A percentile compares a stretch with the other conserved stretches of the same genome.
Conservation (phyloP, 139 green algal species). For the Tetraselmis chui region DNA sequence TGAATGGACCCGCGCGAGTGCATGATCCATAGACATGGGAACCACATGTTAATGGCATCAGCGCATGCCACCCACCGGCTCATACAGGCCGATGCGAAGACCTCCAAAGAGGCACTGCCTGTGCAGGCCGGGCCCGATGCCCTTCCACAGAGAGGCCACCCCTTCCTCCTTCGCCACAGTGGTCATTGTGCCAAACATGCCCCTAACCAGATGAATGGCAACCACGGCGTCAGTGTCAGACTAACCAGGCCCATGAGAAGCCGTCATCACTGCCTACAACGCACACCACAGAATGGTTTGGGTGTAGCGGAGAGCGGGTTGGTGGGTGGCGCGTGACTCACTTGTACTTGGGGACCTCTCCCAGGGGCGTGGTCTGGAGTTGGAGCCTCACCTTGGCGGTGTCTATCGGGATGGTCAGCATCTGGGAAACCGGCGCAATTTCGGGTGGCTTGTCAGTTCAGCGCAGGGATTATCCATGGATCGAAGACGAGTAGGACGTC, state of each 20-base stretch:
- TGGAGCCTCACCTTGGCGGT: slow-evolving; percentile 96
- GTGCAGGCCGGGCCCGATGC: slow-evolving; percentile 84
- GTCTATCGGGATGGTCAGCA: slow-evolving; percentile 79
- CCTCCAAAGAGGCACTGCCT: slow-evolving; percentile 92
- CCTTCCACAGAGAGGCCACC: slow-evolving; percentile 83
- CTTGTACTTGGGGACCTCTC: slow-evolving; percentile 37
- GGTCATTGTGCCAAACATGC: slow-evolving; percentile 81
- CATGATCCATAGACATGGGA: no score
- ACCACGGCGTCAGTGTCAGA: no score
- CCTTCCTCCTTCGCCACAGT: slow-evolving; percentile 92
- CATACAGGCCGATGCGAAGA: slow-evolving; percentile 95
- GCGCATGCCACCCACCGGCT: slow-evolving; percentile 62
- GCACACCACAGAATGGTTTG: no score
- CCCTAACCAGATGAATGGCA: no score
- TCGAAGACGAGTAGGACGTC: no score
- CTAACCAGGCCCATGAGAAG: no score
- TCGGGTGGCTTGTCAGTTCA: not conserved
- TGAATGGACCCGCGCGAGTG: no score
- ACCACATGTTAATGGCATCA: no score
- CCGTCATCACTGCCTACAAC: no score
- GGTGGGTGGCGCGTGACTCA: slow-evolving; percentile 4
- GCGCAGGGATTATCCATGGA: no score
- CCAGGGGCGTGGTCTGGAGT: slow-evolving; percentile 57
- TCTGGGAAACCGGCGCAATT: slow-evolving; percentile 22
- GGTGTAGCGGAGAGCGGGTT: no score